These are phyloP conservation scores for Cercospora sojina DNA, from an alignment of 2,329 filamentous ascomycete species.

Conservation along the genomic window DNA sequence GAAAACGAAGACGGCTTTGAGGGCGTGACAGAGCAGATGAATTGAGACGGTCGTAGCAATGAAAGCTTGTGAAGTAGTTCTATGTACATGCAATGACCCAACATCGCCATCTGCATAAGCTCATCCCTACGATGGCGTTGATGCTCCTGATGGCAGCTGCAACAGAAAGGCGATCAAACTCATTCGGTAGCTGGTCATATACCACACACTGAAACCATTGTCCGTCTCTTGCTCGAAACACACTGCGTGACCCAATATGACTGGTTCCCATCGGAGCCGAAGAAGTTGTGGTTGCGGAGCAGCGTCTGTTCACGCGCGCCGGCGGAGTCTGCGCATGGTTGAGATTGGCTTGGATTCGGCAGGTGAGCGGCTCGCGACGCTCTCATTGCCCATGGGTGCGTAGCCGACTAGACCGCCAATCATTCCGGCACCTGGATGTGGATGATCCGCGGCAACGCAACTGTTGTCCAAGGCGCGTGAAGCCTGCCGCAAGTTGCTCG, in stretches of 20 bases:
- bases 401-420: background rate
- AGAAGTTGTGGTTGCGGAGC: background rate
- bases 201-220: background rate
- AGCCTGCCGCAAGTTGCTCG: background rate
- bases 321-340: background rate
- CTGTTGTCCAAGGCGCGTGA: background rate
- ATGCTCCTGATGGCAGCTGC: background rate
- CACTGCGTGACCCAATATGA: background rate
- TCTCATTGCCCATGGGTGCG: background rate
- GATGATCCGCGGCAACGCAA: background rate
- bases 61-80: background rate
- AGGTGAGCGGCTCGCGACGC: background rate
- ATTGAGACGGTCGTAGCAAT: background rate
- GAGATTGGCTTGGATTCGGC: background rate
- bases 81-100: background rate
- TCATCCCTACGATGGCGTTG: background rate
- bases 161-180: background rate
- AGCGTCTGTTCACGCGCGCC: background rate
- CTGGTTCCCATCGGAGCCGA: background rate
- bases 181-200: background rate
- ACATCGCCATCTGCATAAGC: background rate
- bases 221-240: background rate
- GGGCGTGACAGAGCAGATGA: background rate
- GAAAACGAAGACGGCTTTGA: background rate
- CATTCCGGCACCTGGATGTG: background rate